phyloP scores from a whole-genome alignment of 169 alveolate genomes.

The Cryptosporidium canis region DNA sequence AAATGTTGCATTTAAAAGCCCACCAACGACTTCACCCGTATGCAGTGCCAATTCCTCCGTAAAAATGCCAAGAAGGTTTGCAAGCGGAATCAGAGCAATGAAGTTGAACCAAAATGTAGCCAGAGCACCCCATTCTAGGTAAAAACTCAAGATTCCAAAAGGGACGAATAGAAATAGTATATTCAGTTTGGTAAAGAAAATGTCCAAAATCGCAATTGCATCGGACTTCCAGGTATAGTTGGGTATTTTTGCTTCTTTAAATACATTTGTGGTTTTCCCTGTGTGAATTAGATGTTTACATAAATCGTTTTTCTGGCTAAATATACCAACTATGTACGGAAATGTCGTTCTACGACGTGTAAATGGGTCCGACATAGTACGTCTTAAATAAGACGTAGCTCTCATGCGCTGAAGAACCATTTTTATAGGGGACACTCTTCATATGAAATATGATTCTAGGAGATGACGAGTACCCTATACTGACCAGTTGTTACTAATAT shows the following conservation, averaged over 20 bases:
- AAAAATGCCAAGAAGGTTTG: conserved; percentile 85
- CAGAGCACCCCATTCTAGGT: conserved; percentile 75
- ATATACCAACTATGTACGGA: conserved; percentile 48
- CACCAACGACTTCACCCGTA: conserved; percentile 87
- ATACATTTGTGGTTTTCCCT: conserved; percentile 16
- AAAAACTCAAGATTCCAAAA: conserved; percentile 78
- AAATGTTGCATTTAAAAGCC: conserved; percentile 88
- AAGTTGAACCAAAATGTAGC: conserved; percentile 81
- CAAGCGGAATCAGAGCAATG: conserved; percentile 84
- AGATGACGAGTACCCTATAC: neutral
- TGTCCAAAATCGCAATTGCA: conserved; percentile 68
- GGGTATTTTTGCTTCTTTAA: conserved; percentile 48
- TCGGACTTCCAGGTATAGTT: conserved; percentile 76
- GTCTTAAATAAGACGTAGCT: conserved; percentile 81
- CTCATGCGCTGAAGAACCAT: conserved; percentile 82
- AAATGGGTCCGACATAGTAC: conserved; percentile 79
- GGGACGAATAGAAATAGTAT: conserved; percentile 78
- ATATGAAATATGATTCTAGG: neutral
- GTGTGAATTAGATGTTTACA: conserved; percentile 21
- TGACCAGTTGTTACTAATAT: neutral
- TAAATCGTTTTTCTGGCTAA: conserved; percentile 38
- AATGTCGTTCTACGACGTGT: conserved; percentile 59
- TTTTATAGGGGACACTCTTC: conserved; percentile 1
- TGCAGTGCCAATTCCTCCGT: conserved; percentile 88
- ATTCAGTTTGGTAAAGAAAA: conserved; percentile 73